Conservation (phyloP, 2,329 filamentous ascomycete species). For the Nemania sp. region DNA sequence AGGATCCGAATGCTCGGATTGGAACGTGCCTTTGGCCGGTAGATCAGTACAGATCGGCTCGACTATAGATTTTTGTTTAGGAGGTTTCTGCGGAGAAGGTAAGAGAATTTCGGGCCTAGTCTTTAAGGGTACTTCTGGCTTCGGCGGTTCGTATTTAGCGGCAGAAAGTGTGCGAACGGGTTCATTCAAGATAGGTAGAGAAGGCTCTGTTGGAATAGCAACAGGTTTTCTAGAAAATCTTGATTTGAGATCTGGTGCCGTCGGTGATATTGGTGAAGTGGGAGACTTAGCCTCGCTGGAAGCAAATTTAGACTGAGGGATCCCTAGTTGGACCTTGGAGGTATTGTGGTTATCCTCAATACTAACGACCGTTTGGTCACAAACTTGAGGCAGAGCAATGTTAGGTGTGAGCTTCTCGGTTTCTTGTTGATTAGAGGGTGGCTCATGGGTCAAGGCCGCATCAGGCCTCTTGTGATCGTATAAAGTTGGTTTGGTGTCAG, state of each 20-base stretch:
- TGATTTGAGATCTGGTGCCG: constrained; percentile 55
- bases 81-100: constrained; percentile 48
- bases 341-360: constrained; percentile 36
- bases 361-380: constrained; percentile 10
- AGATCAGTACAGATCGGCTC: constrained; percentile 69
- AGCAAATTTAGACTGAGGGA: constrained; percentile 48
- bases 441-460: constrained; percentile 3
- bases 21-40: constrained; percentile 50
- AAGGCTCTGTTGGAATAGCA: constrained; percentile 45
- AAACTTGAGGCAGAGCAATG: constrained; percentile 4
- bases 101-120: constrained; percentile 35
- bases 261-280: constrained; percentile 41
- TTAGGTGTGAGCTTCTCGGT: constrained; percentile 18
- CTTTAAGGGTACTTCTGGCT: constrained; percentile 36
- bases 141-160: constrained; percentile 26
- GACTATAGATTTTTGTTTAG: constrained; percentile 54
- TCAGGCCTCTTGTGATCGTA: constrained; percentile 11
- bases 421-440: constrained; percentile 12
- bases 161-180: constrained; percentile 16
- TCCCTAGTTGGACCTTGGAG: constrained; percentile 43
- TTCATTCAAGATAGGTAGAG: constrained; percentile 32
- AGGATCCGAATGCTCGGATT: constrained; percentile 60
- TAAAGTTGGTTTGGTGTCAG: constrained; percentile 4
- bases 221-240: constrained; percentile 59
- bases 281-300: constrained; percentile 45